Evolutionary conservation across 768 basidiomycete genomes (phyloP).

Genomic region (Coprinopsis marcescibilis): DNA sequence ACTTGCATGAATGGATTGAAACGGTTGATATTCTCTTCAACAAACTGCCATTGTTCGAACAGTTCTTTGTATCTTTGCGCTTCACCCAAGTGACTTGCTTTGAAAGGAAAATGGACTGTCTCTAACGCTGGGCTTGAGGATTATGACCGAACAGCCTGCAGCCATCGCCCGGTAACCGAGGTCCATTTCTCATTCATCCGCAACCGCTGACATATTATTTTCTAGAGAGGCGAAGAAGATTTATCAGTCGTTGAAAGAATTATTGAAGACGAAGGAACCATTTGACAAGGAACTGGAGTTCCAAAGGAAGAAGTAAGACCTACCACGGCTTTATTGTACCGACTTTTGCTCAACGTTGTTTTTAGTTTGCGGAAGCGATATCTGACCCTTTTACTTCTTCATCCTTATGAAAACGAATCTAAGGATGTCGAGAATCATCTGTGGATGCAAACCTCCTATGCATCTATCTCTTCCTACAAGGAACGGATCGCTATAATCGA

Average conservation of each 20-base stretch:
- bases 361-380: conserved; percentile 65
- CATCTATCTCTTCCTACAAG: conserved; percentile 80
- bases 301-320: conserved; percentile 75
- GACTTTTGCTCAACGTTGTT: conserved; percentile 3
- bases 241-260: conserved; percentile 68
- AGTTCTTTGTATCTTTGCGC: not conserved
- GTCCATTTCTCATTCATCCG: conserved; percentile 11
- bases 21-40: too few species aligned
- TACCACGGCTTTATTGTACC: conserved; percentile 10
- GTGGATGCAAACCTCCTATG: conserved; percentile 91
- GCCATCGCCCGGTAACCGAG: conserved; percentile 37
- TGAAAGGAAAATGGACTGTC: conserved; percentile 27
- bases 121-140: conserved; percentile 18
- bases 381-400: conserved; percentile 59
- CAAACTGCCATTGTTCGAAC: too few species aligned
- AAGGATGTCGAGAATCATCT: conserved; percentile 78
- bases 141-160: conserved; percentile 41
- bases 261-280: conserved; percentile 67
- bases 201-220: conserved; percentile 10
- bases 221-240: conserved; percentile 73
- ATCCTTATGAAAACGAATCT: conserved; percentile 67
- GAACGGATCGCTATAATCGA: conserved; percentile 65
- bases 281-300: conserved; percentile 87
- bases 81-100: not conserved
- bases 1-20: too few species aligned